Evolutionary conservation across 2,329 filamentous ascomycete species (phyloP).

Genomic region (Fusarium begoniae): DNA sequence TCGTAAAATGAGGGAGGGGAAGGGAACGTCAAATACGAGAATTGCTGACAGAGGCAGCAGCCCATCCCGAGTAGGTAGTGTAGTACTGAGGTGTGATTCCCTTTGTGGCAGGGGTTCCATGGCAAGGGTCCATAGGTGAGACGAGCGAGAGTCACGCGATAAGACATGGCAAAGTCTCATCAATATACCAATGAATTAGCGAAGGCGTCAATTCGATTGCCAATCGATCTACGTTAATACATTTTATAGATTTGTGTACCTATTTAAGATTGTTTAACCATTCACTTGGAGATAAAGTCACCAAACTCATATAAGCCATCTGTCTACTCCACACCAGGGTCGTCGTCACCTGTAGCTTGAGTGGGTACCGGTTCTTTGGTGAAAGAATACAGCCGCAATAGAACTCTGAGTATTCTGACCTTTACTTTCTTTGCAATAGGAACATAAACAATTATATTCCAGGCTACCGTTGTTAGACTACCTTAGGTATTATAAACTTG

Average conservation of each 20-base stretch:
- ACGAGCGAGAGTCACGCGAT: conserved; percentile 16
- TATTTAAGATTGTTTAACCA: neutral
- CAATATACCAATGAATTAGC: neutral
- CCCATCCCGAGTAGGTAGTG: neutral
- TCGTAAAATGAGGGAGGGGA: neutral
- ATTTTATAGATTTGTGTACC: neutral
- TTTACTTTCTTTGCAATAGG: neutral
- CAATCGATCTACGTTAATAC: neutral
- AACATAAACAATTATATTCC: neutral
- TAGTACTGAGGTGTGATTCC: neutral
- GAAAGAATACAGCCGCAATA: neutral
- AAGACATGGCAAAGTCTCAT: neutral
- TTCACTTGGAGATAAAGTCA: neutral
- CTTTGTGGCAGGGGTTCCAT: neutral
- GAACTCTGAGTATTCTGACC: no score
- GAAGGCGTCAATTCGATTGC: neutral
- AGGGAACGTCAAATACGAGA: conserved; percentile 13
- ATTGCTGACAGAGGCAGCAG: conserved; percentile 6
- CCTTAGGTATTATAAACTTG: neutral
- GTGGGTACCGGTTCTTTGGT: neutral
- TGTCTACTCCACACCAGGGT: neutral
- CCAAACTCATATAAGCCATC: neutral
- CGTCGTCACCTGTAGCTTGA: neutral
- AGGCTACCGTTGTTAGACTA: neutral
- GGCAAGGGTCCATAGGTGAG: conserved; percentile 10